Base-by-base conservation (phyloP, 352 stramenopile genomes). In the Saprolegnia parasitica region DNA sequence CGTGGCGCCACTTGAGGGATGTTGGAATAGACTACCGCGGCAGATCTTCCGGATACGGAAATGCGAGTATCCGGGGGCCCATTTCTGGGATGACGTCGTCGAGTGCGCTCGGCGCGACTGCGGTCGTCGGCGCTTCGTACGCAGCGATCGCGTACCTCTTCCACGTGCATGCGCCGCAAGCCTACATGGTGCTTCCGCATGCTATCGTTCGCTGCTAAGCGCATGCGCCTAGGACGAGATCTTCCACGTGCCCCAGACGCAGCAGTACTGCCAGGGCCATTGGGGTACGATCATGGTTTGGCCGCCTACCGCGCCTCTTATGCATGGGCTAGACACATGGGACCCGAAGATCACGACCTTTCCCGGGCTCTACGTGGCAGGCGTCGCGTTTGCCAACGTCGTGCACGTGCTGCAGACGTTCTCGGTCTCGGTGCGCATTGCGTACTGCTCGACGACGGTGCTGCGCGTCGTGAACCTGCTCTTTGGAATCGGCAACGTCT, bases 271-370 rank as follows among this genome's bases (percentile, higher is more conserved):
- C 71, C 55, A 77, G 21, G 86, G 84, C 2, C 67, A 76, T 9
- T 96, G 85, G 57, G 71, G 82, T 93, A 64, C 46, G 29, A 35
- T 2, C 57, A 52, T 54, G 42, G 20, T n/a, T 16, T 73, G 8
- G 40, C 16, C n/a, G 9, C 13, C 49, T 29, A 35, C 74, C 46
- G 9, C 40, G 47, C n/a, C 23, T 46, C 46, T 37, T 8, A 42
- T 42, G n/a, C 23, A 10, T 18, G 23, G 0, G 29, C 5, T 35
- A 95, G 87, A 76, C 26, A 77, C 87, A 49, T 97, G 91, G 91
- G 86, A 97, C 50, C 76, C 87, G 11, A 97, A 97, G 77, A 97
- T 97, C 76, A 97, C 91, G 42, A 97, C 91, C 37, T 96, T 96
- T 47, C 91, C 91, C 5, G 90, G 91, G 0, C 68, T 97, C 13